Base-by-base conservation (phyloP, 345 rosid species). In the Aegle marmelos region DNA sequence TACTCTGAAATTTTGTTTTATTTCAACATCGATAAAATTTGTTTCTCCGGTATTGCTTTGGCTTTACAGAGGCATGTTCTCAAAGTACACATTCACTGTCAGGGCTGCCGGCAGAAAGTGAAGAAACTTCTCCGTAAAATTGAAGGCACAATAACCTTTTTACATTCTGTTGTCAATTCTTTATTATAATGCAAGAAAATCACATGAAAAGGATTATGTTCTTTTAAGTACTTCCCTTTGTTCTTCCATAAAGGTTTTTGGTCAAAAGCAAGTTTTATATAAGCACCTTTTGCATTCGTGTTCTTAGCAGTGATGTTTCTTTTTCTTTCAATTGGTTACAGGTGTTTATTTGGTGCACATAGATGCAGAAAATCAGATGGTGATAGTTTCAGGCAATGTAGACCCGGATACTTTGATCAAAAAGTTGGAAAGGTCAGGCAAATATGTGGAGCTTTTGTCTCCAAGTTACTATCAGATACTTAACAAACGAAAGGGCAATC, bases 81-180 rank as follows among this genome's bases (percentile, higher is more conserved):
- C 74, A 90, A 85, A 75, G 95, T 91, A 3, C 86, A 89, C 78
- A 82, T 94, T 28, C 88, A 94, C 80, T 94, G 98, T 83, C 87
- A 87, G 78, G 95, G 98, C 11, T 94, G 98, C 86, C 79, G 85
- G 72, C 79, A 70, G 70, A 92, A 83, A 80, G 95, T 94, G 79
- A 87, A 84, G 90, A 94, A 90, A 78, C 87, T 91, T 65, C 84
- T 92, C 28, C 65, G 86, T 73, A 94, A 90, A 83, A 87, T 91
- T 84, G 89, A 94, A 73, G 98, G 98, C 86, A 76, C 9, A 50
- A n/a, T 10, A 9, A 22, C 8, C 5, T 33, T 34, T 65, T 36
- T 24, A 14, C 36, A 16, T 9, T 34, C 2, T 86, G 30, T 7
- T 48, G 25, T 37, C 59, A 59, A 16, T 36, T 31, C 21, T 50